Evolutionary conservation across 2,329 filamentous ascomycete genomes (phyloP).

Genomic region (Clonostachys byssicola): DNA sequence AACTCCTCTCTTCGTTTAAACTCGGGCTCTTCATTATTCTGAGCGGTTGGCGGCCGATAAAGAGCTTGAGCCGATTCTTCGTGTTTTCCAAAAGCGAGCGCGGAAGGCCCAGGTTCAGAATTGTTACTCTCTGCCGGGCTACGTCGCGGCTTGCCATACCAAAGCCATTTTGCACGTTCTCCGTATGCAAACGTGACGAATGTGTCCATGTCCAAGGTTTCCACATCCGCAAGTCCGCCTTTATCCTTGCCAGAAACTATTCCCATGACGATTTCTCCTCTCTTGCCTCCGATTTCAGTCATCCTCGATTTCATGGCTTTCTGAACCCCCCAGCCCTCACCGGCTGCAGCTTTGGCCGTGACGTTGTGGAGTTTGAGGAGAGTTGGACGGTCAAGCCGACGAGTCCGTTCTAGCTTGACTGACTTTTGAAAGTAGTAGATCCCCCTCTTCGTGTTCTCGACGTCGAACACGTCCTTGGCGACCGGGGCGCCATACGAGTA

Average conservation of each 20-base stretch:
- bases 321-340: constrained; percentile 88
- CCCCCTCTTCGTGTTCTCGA: constrained; percentile 75
- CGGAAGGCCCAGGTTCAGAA: constrained; percentile 38
- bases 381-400: constrained; percentile 79
- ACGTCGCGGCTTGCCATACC: constrained; percentile 84
- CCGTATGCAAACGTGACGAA: constrained; percentile 77
- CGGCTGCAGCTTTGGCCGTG: constrained; percentile 88
- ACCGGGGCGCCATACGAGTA: constrained; percentile 82
- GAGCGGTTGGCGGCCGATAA: constrained; percentile 41
- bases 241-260: constrained; percentile 86
- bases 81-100: constrained; percentile 53
- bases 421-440: constrained; percentile 88
- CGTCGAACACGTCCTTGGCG: constrained; percentile 86
- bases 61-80: constrained; percentile 27
- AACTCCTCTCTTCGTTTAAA: constrained; percentile 39
- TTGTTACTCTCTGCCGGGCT: constrained; percentile 41
- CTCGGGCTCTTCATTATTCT: constrained; percentile 47
- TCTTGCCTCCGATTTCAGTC: constrained; percentile 87
- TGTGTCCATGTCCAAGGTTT: constrained; percentile 83
- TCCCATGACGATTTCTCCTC: constrained; percentile 92
- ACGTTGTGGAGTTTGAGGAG: constrained; percentile 73
- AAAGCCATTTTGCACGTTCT: constrained; percentile 87
- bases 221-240: constrained; percentile 84
- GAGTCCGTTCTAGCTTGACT: constrained; percentile 72
- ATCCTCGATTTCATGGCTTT: constrained; percentile 94